Evolutionary conservation across 768 basidiomycete genomes (phyloP).

Genomic region (Mycena belliarum): DNA sequence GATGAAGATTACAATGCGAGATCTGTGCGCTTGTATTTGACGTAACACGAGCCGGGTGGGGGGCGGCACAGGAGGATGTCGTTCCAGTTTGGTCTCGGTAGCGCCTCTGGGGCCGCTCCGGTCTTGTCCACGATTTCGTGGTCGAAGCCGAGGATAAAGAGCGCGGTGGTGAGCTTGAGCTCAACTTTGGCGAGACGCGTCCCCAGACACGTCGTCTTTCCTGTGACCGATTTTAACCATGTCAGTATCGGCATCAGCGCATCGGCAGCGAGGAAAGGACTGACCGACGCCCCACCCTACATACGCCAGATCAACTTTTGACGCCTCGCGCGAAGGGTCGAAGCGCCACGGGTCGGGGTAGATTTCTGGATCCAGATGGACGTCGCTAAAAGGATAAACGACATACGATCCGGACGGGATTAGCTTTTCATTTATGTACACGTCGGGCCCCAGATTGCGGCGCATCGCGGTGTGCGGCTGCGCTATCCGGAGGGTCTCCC

Average conservation of each 20-base stretch:
- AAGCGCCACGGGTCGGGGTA: constrained; percentile 81
- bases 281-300: constrained; percentile 82
- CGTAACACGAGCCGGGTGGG: constrained; percentile 50
- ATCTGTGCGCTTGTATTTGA: constrained; percentile 41
- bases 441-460: constrained; percentile 72
- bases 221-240: constrained; percentile 36
- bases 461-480: constrained; percentile 84
- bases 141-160: constrained; percentile 66
- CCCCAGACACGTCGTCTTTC: constrained; percentile 70
- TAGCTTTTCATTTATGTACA: constrained; percentile 66
- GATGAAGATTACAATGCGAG: constrained; percentile 9
- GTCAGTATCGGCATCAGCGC: constrained; percentile 12
- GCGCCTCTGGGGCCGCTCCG: constrained; percentile 44
- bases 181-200: constrained; percentile 74
- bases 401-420: constrained; percentile 76
- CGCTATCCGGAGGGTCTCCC: constrained; percentile 75
- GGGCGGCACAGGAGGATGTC: constrained; percentile 72
- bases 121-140: constrained; percentile 55
- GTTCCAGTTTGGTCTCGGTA: constrained; percentile 77
- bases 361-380: constrained; percentile 70
- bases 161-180: constrained; percentile 68
- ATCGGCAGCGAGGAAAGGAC: constrained; percentile 31
- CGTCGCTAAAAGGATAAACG: constrained; percentile 78
- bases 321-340: constrained; percentile 58
- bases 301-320: constrained; percentile 55